A percentile compares a stretch with the other conserved stretches of the same genome.
These are phyloP conservation scores for Eucalyptus fibrosa DNA, from an alignment of 345 rosid species.

Conservation along the genomic window DNA sequence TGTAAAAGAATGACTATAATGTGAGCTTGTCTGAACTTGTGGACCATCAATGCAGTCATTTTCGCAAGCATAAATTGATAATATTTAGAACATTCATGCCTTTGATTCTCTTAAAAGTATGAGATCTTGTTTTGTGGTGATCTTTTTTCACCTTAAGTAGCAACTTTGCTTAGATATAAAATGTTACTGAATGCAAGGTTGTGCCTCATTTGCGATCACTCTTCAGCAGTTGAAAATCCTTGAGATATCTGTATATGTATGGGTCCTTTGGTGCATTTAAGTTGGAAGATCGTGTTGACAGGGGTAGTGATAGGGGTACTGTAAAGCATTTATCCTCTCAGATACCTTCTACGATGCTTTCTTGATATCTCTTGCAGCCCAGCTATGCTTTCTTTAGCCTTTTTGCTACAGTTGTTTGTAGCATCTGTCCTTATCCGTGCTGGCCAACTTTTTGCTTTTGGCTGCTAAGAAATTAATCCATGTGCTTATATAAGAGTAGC, in stretches of 20 bases:
- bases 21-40: background rate
- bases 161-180: background rate
- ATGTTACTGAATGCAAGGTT: background rate
- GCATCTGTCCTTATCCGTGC: background rate
- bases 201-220: background rate
- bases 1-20: background rate
- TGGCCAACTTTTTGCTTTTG: background rate
- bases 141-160: background rate
- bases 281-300: background rate
- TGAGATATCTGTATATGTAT: background rate
- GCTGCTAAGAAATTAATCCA: background rate
- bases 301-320: background rate
- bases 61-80: background rate
- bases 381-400: background rate
- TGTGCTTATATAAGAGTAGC: background rate
- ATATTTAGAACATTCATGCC: background rate
- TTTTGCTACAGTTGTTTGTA: background rate
- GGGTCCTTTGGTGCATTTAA: background rate
- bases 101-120: background rate
- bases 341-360: background rate
- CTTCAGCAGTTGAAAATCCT: background rate
- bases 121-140: background rate
- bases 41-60: background rate
- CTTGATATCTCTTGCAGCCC: background rate
- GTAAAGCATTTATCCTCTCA: background rate